Percentiles rank a stretch among this genome's conserved stretches.
Conservation (phyloP, 2,329 filamentous ascomycete genomes). For the Coniella lustricola region DNA sequence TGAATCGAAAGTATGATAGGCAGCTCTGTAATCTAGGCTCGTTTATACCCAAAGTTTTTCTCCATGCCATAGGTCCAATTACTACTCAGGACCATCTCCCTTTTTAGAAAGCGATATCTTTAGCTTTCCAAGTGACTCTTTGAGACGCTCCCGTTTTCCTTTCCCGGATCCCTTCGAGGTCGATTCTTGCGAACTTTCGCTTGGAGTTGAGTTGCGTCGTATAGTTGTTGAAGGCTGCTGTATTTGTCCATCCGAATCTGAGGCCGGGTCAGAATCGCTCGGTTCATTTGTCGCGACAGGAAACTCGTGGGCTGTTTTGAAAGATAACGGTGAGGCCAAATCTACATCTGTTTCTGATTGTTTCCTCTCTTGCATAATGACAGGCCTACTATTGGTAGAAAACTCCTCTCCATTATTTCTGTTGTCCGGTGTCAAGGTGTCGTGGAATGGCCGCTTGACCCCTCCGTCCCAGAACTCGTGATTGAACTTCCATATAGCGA, state of each 20-base stretch:
- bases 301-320: conserved; percentile 11
- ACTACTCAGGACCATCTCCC: no score
- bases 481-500: conserved; percentile 12
- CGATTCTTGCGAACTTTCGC: background rate
- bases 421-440: conserved; percentile 4
- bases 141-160: no score
- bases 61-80: no score
- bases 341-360: background rate
- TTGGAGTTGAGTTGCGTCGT: background rate
- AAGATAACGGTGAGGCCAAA: conserved; percentile 7
- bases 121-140: no score
- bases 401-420: background rate
- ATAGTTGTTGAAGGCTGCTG: background rate
- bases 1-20: no score
- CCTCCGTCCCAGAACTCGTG: conserved; percentile 1
- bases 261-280: background rate
- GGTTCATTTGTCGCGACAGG: background rate
- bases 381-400: background rate
- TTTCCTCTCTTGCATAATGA: background rate
- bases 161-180: no score
- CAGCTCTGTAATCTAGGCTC: no score
- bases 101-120: no score
- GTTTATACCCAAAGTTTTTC: no score
- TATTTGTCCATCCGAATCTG: background rate
- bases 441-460: conserved; percentile 8